Conservation (phyloP, 208 protist genomes). For the Acanthamoeba healyi region DNA sequence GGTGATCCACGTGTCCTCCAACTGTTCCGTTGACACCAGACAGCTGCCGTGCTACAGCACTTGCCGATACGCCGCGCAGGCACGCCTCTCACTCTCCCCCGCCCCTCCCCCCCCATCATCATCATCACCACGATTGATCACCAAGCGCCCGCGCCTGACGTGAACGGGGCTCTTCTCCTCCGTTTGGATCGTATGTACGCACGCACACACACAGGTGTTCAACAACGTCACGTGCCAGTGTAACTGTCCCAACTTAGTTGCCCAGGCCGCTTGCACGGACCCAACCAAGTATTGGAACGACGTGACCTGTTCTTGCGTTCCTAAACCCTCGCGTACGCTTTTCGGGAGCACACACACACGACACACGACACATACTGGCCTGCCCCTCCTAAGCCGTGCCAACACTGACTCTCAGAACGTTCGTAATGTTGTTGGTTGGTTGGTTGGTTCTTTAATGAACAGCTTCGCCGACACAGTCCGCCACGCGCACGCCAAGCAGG, state of each 20-base stretch:
- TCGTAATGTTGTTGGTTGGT: too few relatives aligned
- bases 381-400: too few relatives aligned
- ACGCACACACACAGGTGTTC: background rate
- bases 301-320: background rate
- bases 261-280: background rate
- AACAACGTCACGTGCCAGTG: background rate
- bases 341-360: too few relatives aligned
- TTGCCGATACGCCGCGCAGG: background rate
- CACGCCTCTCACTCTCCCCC: too few relatives aligned
- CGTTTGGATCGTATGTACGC: background rate
- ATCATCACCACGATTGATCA: too few relatives aligned
- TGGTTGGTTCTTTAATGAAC: too few relatives aligned
- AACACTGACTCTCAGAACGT: too few relatives aligned
- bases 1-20: background rate
- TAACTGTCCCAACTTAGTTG: background rate
- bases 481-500: too few relatives aligned
- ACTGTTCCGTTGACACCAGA: background rate
- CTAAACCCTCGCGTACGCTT: background rate
- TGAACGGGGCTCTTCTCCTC: background rate
- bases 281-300: background rate
- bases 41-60: background rate
- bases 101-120: background rate
- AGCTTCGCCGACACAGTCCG: too few relatives aligned
- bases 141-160: background rate
- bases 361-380: too few relatives aligned